Percentiles rank a stretch among this genome's conserved stretches.
Evolutionary conservation across 2,329 filamentous ascomycete species (phyloP).

Genomic region (Ascochyta pisi): DNA sequence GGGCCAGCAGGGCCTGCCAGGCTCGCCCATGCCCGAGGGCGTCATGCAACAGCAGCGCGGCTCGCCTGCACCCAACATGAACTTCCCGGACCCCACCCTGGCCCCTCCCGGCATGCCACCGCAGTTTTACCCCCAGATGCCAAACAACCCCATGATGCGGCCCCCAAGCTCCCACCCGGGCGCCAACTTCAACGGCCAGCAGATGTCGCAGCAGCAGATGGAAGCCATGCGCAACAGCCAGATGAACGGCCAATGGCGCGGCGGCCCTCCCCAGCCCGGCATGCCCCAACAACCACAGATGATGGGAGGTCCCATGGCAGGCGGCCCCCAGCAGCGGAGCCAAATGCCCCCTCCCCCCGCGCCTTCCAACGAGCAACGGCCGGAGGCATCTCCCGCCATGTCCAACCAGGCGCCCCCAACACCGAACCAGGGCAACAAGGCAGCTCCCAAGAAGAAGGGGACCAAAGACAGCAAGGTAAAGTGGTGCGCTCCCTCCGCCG

Average conservation of each 20-base stretch:
- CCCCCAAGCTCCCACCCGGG: constrained; percentile 54
- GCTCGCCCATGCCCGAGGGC: constrained; percentile 73
- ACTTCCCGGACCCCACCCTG: constrained; percentile 56
- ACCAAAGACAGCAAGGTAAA: constrained; percentile 74
- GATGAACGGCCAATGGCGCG: constrained; percentile 23
- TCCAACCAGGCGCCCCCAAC: constrained; percentile 70
- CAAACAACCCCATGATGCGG: constrained; percentile 62
- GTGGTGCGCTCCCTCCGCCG: constrained; percentile 38
- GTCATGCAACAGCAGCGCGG: constrained; percentile 67
- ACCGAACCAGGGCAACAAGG: constrained; percentile 74
- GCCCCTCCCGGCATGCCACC: constrained; percentile 57
- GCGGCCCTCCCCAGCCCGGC: constrained; percentile 48
- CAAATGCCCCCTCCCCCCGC: constrained; percentile 61
- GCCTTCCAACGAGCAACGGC: constrained; percentile 50
- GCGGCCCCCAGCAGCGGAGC: constrained; percentile 74
- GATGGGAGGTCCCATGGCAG: constrained; percentile 59
- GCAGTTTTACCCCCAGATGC: constrained; percentile 47
- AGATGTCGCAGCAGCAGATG: constrained; percentile 67
- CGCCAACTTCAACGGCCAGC: constrained; percentile 65
- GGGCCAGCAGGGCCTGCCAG: constrained; percentile 69
- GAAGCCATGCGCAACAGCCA: constrained; percentile 49
- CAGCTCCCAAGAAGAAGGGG: constrained; percentile 77
- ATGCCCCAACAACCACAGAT: constrained; percentile 65
- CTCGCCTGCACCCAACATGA: constrained; percentile 65
- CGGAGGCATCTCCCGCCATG: constrained; percentile 57